Percentiles rank a stretch among this genome's conserved stretches.
Evolutionary conservation across 2,329 filamentous ascomycete genomes (phyloP).

Genomic region (Aspergillus melleus): DNA sequence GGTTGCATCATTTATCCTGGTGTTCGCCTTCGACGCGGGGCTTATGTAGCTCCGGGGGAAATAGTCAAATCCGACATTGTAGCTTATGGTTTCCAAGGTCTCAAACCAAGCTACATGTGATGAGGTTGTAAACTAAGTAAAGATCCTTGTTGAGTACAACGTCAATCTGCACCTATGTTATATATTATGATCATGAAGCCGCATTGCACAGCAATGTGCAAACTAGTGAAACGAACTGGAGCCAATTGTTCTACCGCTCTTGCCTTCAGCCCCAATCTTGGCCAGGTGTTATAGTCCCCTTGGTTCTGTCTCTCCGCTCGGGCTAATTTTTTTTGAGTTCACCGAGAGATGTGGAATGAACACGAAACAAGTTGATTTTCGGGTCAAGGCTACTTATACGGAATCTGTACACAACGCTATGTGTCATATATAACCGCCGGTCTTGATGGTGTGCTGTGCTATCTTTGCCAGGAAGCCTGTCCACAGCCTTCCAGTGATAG

Average conservation of each 20-base stretch:
- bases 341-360: too few species aligned
- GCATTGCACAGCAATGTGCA: neutral
- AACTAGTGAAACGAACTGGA: too few species aligned
- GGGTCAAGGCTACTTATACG: too few species aligned
- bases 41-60: constrained; percentile 47
- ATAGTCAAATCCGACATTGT: constrained; percentile 46
- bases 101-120: constrained; percentile 44
- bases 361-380: too few species aligned
- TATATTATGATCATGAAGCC: neutral
- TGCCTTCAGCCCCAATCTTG: too few species aligned
- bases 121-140: constrained; percentile 4
- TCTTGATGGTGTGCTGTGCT: too few species aligned
- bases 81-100: constrained; percentile 43
- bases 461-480: neutral
- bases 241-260: neutral
- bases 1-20: constrained; percentile 58
- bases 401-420: too few species aligned
- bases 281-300: too few species aligned
- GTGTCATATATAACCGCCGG: too few species aligned
- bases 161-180: neutral
- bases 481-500: neutral
- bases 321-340: too few species aligned
- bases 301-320: too few species aligned
- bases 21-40: constrained; percentile 42
- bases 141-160: neutral